Evolutionary conservation across 805 yeast genomes (phyloP), one percentile per base, ranked within the genome.

Genomic region (Metschnikowia peoriensis): DNA sequence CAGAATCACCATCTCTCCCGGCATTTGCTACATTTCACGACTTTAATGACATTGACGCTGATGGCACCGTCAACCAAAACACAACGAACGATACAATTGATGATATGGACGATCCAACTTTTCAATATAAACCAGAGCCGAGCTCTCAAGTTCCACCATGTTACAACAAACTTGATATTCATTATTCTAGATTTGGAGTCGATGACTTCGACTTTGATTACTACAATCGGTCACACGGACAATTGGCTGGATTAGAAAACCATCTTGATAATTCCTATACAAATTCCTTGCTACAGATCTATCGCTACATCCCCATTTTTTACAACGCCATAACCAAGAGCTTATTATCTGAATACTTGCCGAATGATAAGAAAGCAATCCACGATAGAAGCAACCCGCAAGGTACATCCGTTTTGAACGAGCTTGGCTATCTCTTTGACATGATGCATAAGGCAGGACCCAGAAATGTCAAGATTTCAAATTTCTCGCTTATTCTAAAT

Each of bases 191-290:
- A 61, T 93, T 90, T 68, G 99, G 99, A 28, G 91, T 94, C 32
- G 90, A 87, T 60, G 97, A 91, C 67, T 94, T 94, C 70, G 97
- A 93, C 70, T 93, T 94, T 66, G 85, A 81, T 49, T 86, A 84
- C 61, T 93, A 87, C 73, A 93, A 93, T 65, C 76, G 77, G 39
- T 88, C 97, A 0, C 46, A 41, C 15, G 85, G 75, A 50, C 45
- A 52, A 4, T 66, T 57, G 46, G 82, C 97, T 1, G 97, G 98
- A 0, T 74, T 93, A n/a, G 98, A 94, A 66, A 86, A 91, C 9
- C 94, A 91, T 63, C 78, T 87, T 10, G 89, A 86, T 48, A 89
- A 88, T 60, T 80, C 94, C 0, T 82, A 87, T 53, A 63, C 71
- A 37, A 94, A 94, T 66, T 77, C 96, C 0, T 68, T 91, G 28